Percentiles rank a stretch among this genome's conserved stretches.
Evolutionary conservation across 1,284 basidiomycete species (phyloP).

Genomic region (Rugosomyces carneus): DNA sequence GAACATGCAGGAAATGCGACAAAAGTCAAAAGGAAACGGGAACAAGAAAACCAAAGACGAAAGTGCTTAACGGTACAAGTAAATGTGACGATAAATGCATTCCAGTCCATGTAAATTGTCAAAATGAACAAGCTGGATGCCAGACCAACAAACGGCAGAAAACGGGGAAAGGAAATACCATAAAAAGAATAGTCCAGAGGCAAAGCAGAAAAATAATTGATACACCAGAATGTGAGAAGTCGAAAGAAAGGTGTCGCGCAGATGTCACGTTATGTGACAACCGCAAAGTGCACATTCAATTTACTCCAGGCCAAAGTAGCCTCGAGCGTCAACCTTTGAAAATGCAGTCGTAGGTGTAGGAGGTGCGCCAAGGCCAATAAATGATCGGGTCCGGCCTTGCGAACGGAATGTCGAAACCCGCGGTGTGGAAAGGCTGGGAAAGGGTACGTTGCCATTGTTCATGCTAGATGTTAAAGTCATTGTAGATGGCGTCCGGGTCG

Average conservation of each 20-base stretch:
- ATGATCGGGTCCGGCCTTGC: slow-evolving; percentile 63
- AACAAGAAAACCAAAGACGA: slow-evolving; percentile 10
- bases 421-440: slow-evolving; percentile 60
- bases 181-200: slow-evolving; percentile 11
- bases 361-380: slow-evolving; percentile 62
- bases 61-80: slow-evolving; percentile 6
- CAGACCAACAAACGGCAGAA: slow-evolving; percentile 9
- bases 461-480: slow-evolving; percentile 65
- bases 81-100: slow-evolving; percentile 5
- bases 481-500: slow-evolving; percentile 62
- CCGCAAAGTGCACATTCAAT: not conserved
- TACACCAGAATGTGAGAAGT: slow-evolving; percentile 7
- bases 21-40: slow-evolving; percentile 1
- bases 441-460: slow-evolving; percentile 41
- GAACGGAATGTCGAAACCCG: slow-evolving; percentile 63
- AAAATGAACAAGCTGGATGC: slow-evolving; percentile 14
- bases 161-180: slow-evolving; percentile 5
- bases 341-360: slow-evolving; percentile 75
- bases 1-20: not conserved
- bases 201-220: slow-evolving; percentile 8
- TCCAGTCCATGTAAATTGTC: slow-evolving; percentile 13
- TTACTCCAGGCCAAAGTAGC: slow-evolving; percentile 55
- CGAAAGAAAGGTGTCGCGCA: not conserved
- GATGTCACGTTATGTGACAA: slow-evolving; percentile 6
- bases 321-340: slow-evolving; percentile 73